phyloP scores from a whole-genome alignment of 2,329 filamentous ascomycete species.

The Aspergillus pseudotamarii region DNA sequence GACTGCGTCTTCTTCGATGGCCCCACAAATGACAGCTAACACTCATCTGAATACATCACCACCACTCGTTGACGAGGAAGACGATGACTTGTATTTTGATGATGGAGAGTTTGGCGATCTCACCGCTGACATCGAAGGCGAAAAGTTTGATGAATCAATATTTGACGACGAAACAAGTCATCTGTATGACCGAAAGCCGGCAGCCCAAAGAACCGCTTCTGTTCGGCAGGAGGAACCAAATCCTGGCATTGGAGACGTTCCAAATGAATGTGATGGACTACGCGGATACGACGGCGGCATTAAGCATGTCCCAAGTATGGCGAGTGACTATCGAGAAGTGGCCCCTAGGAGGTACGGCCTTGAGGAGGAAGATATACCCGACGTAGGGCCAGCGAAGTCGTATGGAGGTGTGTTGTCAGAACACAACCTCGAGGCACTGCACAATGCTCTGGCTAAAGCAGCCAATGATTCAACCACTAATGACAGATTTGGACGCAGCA shows the following conservation, averaged over 20 bases:
- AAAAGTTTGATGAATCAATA: constrained; percentile 50
- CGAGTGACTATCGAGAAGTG: constrained; percentile 34
- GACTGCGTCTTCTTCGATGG: background rate
- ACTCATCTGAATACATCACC: constrained; percentile 11
- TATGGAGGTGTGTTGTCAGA: constrained; percentile 50
- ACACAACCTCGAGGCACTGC: constrained; percentile 70
- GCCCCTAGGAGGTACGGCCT: constrained; percentile 26
- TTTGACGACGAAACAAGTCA: constrained; percentile 52
- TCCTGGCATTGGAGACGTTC: constrained; percentile 6
- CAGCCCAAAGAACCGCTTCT: constrained; percentile 18
- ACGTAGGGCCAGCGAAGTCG: constrained; percentile 38
- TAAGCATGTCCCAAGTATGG: constrained; percentile 39
- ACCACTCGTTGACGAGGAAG: constrained; percentile 31
- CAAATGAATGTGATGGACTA: constrained; percentile 18
- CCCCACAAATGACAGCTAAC: background rate
- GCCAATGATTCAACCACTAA: constrained; percentile 74
- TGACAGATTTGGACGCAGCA: constrained; percentile 71
- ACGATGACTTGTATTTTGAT: constrained; percentile 51
- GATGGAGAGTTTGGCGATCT: constrained; percentile 50
- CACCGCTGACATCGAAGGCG: constrained; percentile 32
- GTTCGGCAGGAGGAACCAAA: constrained; percentile 13
- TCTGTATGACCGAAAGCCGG: constrained; percentile 43
- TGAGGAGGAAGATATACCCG: constrained; percentile 29
- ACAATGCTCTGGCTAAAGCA: constrained; percentile 80
- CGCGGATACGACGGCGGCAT: constrained; percentile 22